These are phyloP conservation scores for Kwoniella dendrophila DNA, from an alignment of 768 basidiomycete species.

Conservation along the genomic window DNA sequence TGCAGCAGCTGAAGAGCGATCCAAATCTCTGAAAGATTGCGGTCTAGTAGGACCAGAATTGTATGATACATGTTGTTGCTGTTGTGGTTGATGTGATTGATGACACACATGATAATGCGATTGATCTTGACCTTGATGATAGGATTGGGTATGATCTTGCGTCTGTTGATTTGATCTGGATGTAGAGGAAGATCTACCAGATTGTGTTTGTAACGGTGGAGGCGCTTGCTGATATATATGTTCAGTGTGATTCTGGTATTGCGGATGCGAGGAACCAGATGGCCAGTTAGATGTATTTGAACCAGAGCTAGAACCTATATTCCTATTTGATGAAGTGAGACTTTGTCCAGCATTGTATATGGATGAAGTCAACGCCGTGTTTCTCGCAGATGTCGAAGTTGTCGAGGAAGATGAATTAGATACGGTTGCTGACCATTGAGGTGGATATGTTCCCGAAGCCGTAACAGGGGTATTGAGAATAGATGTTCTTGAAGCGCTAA, in stretches of 20 bases:
- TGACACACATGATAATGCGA: too few relatives aligned
- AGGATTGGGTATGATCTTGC: background rate
- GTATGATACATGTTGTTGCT: background rate
- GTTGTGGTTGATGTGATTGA: background rate
- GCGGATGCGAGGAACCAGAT: too few relatives aligned
- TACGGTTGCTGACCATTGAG: constrained; percentile 15
- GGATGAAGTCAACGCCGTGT: constrained; percentile 4
- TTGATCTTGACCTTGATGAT: background rate
- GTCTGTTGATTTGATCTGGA: background rate
- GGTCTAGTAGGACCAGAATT: background rate
- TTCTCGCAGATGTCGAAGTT: too few relatives aligned
- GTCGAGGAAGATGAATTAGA: constrained; percentile 2
- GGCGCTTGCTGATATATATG: background rate
- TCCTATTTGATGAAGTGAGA: background rate
- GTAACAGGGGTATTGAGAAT: constrained; percentile 10
- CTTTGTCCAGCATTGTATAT: background rate
- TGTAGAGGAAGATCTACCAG: background rate
- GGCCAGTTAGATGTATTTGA: too few relatives aligned
- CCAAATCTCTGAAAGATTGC: constrained; percentile 9
- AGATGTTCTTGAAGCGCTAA: background rate
- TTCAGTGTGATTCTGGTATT: background rate
- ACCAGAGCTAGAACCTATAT: background rate
- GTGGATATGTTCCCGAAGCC: constrained; percentile 10
- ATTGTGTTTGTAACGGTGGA: too few relatives aligned
- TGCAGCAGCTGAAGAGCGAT: constrained; percentile 3